Conservation (phyloP, 1,284 basidiomycete species). For the Puccinia brachypodii region DNA sequence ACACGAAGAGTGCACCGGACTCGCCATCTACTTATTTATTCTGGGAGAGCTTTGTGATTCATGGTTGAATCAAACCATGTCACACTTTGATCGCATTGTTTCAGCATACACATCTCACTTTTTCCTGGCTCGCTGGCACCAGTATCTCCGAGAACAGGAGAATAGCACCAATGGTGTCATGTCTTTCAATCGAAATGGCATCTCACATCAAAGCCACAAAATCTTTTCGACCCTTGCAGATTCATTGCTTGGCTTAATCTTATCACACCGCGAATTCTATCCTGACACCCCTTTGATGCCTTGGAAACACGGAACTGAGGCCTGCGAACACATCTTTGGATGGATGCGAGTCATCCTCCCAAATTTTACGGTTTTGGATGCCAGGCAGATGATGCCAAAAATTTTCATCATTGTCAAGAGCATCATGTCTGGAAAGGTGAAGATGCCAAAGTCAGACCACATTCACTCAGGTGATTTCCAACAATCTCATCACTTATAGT, state of each 20-base stretch:
- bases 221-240: neutral
- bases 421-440: neutral
- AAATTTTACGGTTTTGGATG: neutral
- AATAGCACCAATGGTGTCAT: neutral
- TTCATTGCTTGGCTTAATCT: neutral
- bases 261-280: constrained; percentile 12
- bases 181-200: neutral
- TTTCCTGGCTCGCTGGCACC: neutral
- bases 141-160: neutral
- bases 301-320: constrained; percentile 8
- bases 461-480: constrained; percentile 1
- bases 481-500: neutral
- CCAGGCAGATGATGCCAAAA: constrained; percentile 1
- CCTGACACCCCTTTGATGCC: neutral
- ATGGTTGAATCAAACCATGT: constrained; percentile 19
- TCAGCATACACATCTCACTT: neutral
- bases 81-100: constrained; percentile 1
- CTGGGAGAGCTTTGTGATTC: constrained; percentile 16
- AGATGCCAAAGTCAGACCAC: neutral
- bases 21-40: neutral
- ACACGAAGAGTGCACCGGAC: neutral
- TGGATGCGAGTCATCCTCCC: neutral
- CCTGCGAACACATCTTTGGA: too few species aligned
- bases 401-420: too few species aligned
- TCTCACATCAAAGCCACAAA: constrained; percentile 12